Evolutionary conservation across 345 rosid species (phyloP), one percentile per base, ranked within the genome.

Genomic region (Linum trigynum): DNA sequence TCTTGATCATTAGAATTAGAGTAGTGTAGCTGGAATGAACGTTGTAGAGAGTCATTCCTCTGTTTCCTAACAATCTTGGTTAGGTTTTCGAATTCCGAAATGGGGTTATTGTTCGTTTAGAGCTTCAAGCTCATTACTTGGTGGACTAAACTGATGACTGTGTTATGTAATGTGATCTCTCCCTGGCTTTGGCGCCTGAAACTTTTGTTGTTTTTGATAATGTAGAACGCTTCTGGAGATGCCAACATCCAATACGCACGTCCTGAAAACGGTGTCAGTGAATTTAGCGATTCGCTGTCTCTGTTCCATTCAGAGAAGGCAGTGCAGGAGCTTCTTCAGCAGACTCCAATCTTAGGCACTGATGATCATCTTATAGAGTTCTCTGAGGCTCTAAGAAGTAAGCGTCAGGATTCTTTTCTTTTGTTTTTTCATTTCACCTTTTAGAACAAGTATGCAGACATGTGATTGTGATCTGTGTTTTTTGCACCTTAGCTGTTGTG

Each of bases 351-450:
- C 69, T 86, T 77, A 53, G 91, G 85, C 56, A 76, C 75, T 3
- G 99, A 91, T 58, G 95, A 91, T 67, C 96, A 95, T 81, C 94
- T 91, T 7, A 74, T 91, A 53, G 99, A 95, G 76, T 89, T 95
- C 71, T 89, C 99, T 0, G 99, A 88, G 82, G 91, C 99, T 61
- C 39, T 95, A 69, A 83, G 98, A 87, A 91, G 98, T 95, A 84
- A 48, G 15, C 73, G 83, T 38, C 72, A n/a, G 10, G 16, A 5
- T 66, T 38, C 62, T 57, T 40, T 61, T 42, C 38, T 67, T 72
- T 10, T 67, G 55, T 38, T 1, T 17, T 57, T 39, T 55, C 62
- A 35, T 69, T 65, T 68, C 35, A 41, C 79, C 67, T 55, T 12
- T 4, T 43, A 39, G 55, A 60, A 64, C 14, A 15, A 23, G 39